Percentiles rank a stretch among this genome's conserved stretches.
Conservation (phyloP, 495 filamentous ascomycete genomes). For the Aspergillus heteromorphus region DNA sequence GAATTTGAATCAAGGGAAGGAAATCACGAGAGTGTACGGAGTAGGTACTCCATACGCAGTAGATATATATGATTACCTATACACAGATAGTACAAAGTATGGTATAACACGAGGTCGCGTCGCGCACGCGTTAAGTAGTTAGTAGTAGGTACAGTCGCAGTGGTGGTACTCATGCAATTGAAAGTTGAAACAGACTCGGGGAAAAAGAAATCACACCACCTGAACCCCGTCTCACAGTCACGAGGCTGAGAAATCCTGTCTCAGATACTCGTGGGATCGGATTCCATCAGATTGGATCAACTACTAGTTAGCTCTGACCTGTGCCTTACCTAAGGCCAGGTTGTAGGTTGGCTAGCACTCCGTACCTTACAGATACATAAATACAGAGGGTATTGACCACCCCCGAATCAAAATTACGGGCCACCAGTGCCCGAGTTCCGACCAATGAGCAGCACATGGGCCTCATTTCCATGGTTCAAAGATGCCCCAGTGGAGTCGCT, state of each 20-base stretch:
- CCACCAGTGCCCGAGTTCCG: constrained; percentile 1
- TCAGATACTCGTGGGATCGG: constrained; percentile 1
- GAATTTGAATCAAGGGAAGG: too few species aligned
- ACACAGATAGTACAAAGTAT: too few species aligned
- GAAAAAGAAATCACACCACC: background rate
- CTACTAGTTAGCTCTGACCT: background rate
- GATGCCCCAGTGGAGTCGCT: constrained; percentile 8
- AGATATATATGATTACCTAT: too few species aligned
- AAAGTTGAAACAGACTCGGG: background rate
- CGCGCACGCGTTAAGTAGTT: constrained; percentile 10
- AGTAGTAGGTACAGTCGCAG: background rate
- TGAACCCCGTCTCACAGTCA: background rate
- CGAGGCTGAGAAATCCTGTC: constrained; percentile 3
- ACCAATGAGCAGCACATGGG: constrained; percentile 16
- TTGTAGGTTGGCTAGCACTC: too few species aligned
- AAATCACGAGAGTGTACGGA: too few species aligned
- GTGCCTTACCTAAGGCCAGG: background rate
- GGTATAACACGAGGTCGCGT: constrained; percentile 6
- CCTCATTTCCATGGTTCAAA: constrained; percentile 20
- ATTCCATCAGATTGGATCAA: background rate
- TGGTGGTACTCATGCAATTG: background rate
- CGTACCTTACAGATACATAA: too few species aligned
- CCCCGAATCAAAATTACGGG: constrained; percentile 5
- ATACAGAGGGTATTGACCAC: too few species aligned
- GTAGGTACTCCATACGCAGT: too few species aligned